Base-by-base conservation (phyloP, 441 rosid genomes). In the Cnidoscolus chayamansa region DNA sequence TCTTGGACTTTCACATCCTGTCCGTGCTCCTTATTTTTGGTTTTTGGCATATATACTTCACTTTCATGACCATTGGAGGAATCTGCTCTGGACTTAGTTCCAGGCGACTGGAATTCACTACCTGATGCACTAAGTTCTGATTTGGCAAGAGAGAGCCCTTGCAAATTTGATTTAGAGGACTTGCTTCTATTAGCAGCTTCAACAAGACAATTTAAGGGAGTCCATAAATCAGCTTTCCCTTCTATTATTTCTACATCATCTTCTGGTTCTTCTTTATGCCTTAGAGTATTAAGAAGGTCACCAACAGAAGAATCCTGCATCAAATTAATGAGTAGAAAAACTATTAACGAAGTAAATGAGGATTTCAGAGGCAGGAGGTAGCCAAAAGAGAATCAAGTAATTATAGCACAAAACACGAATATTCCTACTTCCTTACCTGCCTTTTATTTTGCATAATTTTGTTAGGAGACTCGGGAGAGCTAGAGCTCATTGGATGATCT, bases 141-240 rank as follows among this genome's bases (percentile, higher is more conserved):
- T 69, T 80, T 85, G 30, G 75, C 65, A 74, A 72, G 69, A 66
- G 80, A 72, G 0, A 54, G 54, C 63, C 81, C 85, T 67, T 77
- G 87, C 54, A 84, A 81, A 79, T 73, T 85, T 66, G 74, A 74
- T 74, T 84, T 86, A 6, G 87, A 80, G 47, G 88, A 82, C 80
- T 86, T 89, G 72, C 90, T 86, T 80, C 89, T 85, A 78, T 90
- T 86, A 51, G 95, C 92, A 69, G 91, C 95, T 81, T 90, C 95
- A 79, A 86, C 90, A 72, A 88, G 90, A 82, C 91, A 83, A 79
- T 86, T 86, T 63, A 90, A 87, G 4, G 91, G 87, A 54, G 89
- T 90, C 92, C 92, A 88, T 11, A 81, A 77, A 76, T 90, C 90
- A 56, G 80, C 79, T 78, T 90, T 90, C 67, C 84, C 82, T 72